Evolutionary conservation across 2,329 filamentous ascomycete genomes (phyloP).

Genomic region (Nothomitra cinnamomea): DNA sequence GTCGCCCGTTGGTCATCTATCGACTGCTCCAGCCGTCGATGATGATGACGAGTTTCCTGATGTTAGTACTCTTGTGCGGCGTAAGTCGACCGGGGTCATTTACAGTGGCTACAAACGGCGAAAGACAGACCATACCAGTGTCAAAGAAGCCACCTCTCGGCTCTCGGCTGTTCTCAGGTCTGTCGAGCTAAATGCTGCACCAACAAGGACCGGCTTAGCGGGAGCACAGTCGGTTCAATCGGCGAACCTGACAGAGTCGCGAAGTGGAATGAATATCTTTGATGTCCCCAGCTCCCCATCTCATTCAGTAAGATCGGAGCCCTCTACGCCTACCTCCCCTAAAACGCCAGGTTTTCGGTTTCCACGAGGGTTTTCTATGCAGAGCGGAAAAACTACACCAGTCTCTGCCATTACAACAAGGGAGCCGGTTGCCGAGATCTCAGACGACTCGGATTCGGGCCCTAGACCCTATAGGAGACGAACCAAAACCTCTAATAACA

Average conservation of each 20-base stretch:
- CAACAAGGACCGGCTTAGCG: background rate
- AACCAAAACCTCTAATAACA: conserved; percentile 6
- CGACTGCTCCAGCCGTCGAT: background rate
- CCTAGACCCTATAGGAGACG: conserved; percentile 11
- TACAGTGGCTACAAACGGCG: conserved; percentile 19
- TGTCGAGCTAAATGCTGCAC: background rate
- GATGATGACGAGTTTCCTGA: conserved; percentile 13
- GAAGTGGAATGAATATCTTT: conserved; percentile 11
- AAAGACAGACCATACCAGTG: conserved; percentile 16
- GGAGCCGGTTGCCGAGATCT: conserved; percentile 7
- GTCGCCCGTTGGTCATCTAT: background rate
- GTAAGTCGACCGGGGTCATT: conserved; percentile 5
- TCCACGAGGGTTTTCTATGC: conserved; percentile 20
- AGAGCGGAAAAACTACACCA: conserved; percentile 14
- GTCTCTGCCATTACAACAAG: conserved; percentile 12
- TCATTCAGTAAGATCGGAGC: conserved; percentile 16
- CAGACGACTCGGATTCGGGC: conserved; percentile 12
- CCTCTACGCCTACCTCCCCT: conserved; percentile 9
- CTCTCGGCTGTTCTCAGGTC: background rate
- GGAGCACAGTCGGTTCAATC: background rate
- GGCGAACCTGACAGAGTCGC: background rate
- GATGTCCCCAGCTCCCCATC: conserved; percentile 25
- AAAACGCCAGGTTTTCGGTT: conserved; percentile 19
- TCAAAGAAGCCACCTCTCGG: conserved; percentile 3
- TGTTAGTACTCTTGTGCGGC: conserved; percentile 15